These are phyloP conservation scores for Trypanosomatidae sp. DNA, from an alignment of 208 protist species.

Conservation along the genomic window DNA sequence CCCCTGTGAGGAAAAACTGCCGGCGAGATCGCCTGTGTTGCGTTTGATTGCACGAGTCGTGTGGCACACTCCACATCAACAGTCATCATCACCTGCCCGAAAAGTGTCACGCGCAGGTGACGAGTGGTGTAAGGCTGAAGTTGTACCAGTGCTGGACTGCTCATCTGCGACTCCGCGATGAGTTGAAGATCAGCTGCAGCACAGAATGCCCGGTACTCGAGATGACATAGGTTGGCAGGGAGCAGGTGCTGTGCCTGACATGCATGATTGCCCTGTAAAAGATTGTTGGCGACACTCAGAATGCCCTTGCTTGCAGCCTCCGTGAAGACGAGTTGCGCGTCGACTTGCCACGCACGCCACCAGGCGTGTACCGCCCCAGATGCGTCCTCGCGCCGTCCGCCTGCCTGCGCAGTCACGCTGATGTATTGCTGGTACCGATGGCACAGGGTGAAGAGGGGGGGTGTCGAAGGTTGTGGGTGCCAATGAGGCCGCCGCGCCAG, in stretches of 20 bases:
- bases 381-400: background rate
- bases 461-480: background rate
- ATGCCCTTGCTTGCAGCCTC: background rate
- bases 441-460: slow-evolving; percentile 8
- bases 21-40: background rate
- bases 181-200: slow-evolving; percentile 18
- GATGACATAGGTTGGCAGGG: background rate
- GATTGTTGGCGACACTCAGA: background rate
- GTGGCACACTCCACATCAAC: slow-evolving; percentile 7
- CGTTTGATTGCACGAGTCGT: slow-evolving; percentile 6
- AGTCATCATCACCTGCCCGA: background rate
- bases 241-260: background rate
- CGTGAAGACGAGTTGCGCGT: slow-evolving; percentile 7
- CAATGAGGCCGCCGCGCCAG: background rate
- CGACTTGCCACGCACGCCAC: slow-evolving; percentile 7
- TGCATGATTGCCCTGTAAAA: background rate
- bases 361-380: slow-evolving; percentile 12
- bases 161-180: slow-evolving; percentile 1
- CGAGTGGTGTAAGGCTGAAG: background rate
- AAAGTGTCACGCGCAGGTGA: slow-evolving; percentile 2
- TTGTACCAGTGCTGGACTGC: background rate
- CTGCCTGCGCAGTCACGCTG: background rate
- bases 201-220: background rate
- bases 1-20: slow-evolving; percentile 13
- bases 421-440: slow-evolving; percentile 13